Percentiles rank a stretch among this genome's conserved stretches.
Conservation (phyloP, 1,284 basidiomycete species). For the Cryptococcus floricola region DNA sequence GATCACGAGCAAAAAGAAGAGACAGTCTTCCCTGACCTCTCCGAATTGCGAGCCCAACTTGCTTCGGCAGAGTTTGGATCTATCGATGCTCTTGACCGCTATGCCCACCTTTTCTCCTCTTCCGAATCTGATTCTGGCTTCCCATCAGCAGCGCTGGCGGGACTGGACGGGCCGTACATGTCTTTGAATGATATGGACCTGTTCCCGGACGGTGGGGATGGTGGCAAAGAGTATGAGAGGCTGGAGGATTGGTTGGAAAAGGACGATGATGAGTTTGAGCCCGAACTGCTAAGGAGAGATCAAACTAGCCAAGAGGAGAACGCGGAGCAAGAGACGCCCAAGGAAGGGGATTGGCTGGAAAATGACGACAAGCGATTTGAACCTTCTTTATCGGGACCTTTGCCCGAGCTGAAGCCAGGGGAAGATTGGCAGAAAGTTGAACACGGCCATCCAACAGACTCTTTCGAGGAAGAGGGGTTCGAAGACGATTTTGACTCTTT, state of each 20-base stretch:
- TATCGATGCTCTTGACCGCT: slow-evolving; percentile 2
- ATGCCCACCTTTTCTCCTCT: background rate
- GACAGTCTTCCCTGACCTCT: slow-evolving; percentile 14
- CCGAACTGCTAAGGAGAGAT: background rate
- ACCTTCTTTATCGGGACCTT: background rate
- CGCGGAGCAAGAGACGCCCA: background rate
- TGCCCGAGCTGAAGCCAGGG: background rate
- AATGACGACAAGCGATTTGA: slow-evolving; percentile 11
- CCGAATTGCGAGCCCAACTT: slow-evolving; percentile 18
- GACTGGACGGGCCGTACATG: background rate
- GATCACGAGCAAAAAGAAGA: background rate
- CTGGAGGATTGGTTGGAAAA: slow-evolving; percentile 38
- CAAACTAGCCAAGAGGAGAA: background rate
- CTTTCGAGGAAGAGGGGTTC: slow-evolving; percentile 13
- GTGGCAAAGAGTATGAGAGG: slow-evolving; percentile 32
- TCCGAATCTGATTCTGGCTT: background rate
- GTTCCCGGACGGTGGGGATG: slow-evolving; percentile 16
- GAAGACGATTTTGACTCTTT: slow-evolving; percentile 39
- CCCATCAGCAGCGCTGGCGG: background rate
- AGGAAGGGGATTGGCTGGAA: slow-evolving; percentile 13
- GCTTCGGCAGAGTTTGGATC: slow-evolving; percentile 2
- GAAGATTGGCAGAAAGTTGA: background rate
- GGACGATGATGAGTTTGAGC: slow-evolving; percentile 13
- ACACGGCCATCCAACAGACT: background rate
- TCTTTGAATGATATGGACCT: slow-evolving; percentile 5